Percentiles rank a stretch among this genome's conserved stretches.
Evolutionary conservation across 257 asterid genomes (phyloP).

Genomic region (Solanum tacnaense): DNA sequence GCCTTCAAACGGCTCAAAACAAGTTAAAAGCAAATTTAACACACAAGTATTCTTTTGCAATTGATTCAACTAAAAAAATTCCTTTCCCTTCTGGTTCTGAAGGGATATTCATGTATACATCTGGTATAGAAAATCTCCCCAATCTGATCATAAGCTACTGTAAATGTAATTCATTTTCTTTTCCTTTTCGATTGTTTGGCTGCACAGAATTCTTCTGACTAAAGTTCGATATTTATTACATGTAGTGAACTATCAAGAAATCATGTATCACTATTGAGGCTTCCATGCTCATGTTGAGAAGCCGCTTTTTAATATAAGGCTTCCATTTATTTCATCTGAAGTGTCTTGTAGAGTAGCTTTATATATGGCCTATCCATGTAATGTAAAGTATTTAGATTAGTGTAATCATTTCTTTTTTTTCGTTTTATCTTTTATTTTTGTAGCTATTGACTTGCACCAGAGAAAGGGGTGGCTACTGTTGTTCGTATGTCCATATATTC

Average conservation of each 20-base stretch:
- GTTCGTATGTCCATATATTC: background rate
- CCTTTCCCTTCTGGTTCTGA: constrained; percentile 12
- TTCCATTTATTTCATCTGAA: background rate
- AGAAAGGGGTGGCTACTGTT: background rate
- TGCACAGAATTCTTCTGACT: constrained; percentile 33
- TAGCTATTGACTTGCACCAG: background rate
- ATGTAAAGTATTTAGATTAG: background rate
- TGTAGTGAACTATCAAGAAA: constrained; percentile 1
- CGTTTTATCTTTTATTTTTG: background rate
- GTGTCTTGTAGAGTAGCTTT: background rate
- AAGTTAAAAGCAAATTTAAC: constrained; percentile 44
- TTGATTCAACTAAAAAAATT: constrained; percentile 2
- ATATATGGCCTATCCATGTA: background rate
- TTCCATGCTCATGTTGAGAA: constrained; percentile 25
- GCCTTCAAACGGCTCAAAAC: constrained; percentile 60
- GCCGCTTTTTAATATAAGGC: constrained; percentile 15
- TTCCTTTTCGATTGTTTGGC: constrained; percentile 17
- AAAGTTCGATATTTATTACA: background rate
- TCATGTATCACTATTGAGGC: constrained; percentile 8
- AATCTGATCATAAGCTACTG: constrained; percentile 33
- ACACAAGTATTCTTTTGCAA: constrained; percentile 6
- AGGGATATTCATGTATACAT: constrained; percentile 11
- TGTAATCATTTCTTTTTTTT: background rate
- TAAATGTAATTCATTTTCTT: constrained; percentile 39
- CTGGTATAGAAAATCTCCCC: constrained; percentile 13